A percentile compares a stretch with the other conserved stretches of the same genome.
Evolutionary conservation across 176 grass and related monocot species (phyloP).

Genomic region (Paspalum notatum): DNA sequence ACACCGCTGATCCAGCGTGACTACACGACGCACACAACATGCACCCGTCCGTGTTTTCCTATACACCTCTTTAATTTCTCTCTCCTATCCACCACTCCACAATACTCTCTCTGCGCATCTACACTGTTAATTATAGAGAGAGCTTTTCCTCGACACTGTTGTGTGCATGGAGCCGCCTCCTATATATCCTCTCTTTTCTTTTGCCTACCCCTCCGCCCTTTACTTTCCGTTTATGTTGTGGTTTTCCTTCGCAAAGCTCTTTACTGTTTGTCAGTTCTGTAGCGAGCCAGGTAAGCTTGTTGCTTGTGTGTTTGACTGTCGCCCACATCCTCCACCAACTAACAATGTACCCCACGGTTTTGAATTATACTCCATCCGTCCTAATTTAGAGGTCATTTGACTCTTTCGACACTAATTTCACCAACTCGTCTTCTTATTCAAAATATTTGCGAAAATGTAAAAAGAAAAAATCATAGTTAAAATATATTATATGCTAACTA

Average conservation of each 20-base stretch:
- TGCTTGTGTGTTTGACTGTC: neutral
- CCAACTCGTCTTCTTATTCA: no score
- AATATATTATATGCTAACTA: no score
- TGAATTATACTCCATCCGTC: no score
- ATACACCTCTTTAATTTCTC: no score
- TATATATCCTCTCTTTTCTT: slow-evolving; percentile 26
- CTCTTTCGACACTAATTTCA: no score
- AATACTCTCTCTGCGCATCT: no score
- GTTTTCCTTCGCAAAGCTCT: slow-evolving; percentile 37
- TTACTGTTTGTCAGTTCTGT: slow-evolving; percentile 6
- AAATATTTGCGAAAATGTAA: no score
- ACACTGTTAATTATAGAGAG: slow-evolving; percentile 38
- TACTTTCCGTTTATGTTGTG: slow-evolving; percentile 29
- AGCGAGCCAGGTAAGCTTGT: neutral
- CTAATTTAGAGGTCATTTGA: no score
- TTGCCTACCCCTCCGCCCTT: neutral
- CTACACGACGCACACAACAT: slow-evolving; percentile 43
- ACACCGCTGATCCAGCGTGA: slow-evolving; percentile 54
- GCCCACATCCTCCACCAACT: neutral
- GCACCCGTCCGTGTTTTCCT: slow-evolving; percentile 14
- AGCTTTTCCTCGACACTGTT: neutral
- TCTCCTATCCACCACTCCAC: neutral
- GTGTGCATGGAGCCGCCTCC: neutral
- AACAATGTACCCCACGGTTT: neutral
- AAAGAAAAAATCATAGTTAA: no score